Evolutionary conservation across 1,284 basidiomycete genomes (phyloP).

Genomic region (Pterulicium gracile): DNA sequence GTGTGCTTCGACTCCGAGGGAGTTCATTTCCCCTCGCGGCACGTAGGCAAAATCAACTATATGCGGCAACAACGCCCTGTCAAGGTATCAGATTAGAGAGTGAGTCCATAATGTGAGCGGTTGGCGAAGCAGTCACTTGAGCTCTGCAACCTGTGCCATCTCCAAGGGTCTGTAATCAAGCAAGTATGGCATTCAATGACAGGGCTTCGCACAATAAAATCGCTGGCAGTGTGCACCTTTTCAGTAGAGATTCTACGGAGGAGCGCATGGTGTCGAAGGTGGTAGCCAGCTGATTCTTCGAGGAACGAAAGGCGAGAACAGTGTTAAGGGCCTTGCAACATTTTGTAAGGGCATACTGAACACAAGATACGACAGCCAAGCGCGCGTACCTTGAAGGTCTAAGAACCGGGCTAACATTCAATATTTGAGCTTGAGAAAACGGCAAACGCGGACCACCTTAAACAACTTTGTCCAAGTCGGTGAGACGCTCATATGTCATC

Average conservation of each 20-base stretch:
- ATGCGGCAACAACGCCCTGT: constrained; percentile 71
- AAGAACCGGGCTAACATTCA: neutral
- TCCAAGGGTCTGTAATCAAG: constrained; percentile 56
- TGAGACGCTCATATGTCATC: constrained; percentile 1
- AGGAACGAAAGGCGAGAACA: constrained; percentile 80
- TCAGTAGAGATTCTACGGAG: constrained; percentile 72
- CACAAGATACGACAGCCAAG: constrained; percentile 9
- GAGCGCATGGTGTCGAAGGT: constrained; percentile 70
- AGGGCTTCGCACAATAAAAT: neutral
- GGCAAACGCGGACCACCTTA: constrained; percentile 15
- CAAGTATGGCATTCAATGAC: constrained; percentile 3
- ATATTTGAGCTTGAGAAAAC: neutral
- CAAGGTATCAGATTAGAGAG: constrained; percentile 4
- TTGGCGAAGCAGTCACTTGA: constrained; percentile 34
- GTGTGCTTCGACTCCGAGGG: no score
- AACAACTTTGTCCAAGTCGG: constrained; percentile 21
- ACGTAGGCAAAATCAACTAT: constrained; percentile 80
- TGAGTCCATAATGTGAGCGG: neutral
- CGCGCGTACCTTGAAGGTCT: constrained; percentile 23
- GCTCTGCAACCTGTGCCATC: constrained; percentile 67
- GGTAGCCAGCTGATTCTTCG: constrained; percentile 72
- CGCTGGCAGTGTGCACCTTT: constrained; percentile 54
- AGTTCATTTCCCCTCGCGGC: constrained; percentile 50
- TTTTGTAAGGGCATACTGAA: no score
- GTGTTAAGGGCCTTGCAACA: constrained; percentile 70